Conservation (phyloP, 169 alveolate species). For the Plasmodium knowlesi region DNA sequence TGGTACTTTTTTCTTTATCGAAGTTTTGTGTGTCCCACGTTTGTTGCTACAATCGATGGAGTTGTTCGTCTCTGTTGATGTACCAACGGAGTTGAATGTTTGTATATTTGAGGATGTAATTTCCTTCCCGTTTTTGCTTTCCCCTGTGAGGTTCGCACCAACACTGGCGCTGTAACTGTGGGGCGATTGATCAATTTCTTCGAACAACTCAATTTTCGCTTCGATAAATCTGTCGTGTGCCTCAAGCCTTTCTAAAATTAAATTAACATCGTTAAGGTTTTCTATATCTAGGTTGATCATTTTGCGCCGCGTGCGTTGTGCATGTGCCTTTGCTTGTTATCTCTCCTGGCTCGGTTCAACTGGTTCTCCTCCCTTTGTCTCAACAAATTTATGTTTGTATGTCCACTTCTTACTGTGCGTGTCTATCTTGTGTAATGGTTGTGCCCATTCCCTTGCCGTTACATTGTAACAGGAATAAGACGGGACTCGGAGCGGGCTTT, state of each 20-base stretch:
- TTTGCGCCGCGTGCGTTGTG: not conserved
- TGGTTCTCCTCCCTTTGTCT: not conserved
- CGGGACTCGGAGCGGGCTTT: not conserved
- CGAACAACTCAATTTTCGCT: constrained; percentile 60
- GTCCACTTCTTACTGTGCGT: not conserved
- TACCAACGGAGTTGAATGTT: not conserved
- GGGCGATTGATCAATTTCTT: constrained; percentile 23
- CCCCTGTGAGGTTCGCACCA: not conserved
- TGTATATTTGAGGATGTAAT: not conserved
- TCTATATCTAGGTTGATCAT: constrained; percentile 60
- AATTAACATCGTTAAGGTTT: constrained; percentile 42
- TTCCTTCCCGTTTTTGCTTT: not conserved
- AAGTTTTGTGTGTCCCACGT: not conserved
- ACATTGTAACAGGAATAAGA: not conserved
- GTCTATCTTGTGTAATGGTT: not conserved
- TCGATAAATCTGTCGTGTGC: constrained; percentile 68
- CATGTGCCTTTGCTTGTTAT: not conserved
- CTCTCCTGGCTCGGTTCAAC: not conserved
- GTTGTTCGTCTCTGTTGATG: not conserved
- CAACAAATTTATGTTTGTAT: not conserved
- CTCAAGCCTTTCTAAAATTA: constrained; percentile 54
- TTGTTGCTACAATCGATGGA: not conserved
- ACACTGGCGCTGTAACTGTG: constrained; percentile 7
- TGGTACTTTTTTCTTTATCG: not conserved
- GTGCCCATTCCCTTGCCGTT: not conserved